Evolutionary conservation across 1,139 yeast genomes (phyloP).

Genomic region (Kurtzmaniella quercitrusa): DNA sequence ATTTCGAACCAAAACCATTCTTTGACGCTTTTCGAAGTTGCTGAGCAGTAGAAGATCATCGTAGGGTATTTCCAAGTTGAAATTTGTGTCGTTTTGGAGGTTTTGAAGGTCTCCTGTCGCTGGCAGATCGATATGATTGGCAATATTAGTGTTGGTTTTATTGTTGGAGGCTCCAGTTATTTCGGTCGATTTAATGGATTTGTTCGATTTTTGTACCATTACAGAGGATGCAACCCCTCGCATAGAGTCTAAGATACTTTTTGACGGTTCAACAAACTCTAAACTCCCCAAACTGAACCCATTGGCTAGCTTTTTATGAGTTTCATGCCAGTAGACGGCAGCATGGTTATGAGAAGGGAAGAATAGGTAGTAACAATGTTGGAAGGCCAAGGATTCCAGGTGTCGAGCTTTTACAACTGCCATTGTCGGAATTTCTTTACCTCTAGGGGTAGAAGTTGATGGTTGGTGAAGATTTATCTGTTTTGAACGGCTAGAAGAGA

Average conservation of each 20-base stretch:
- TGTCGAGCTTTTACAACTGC: constrained; percentile 45
- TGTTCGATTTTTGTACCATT: too few species aligned
- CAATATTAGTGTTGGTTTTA: too few species aligned
- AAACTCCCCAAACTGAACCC: constrained; percentile 42
- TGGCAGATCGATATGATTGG: too few species aligned
- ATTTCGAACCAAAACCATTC: constrained; percentile 32
- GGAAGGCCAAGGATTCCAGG: constrained; percentile 38
- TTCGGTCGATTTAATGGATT: too few species aligned
- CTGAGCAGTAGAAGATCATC: neutral
- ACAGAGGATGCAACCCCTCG: too few species aligned
- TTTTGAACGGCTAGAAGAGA: neutral
- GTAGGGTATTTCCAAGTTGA: constrained; percentile 7
- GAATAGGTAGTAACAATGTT: constrained; percentile 48
- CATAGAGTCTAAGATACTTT: neutral
- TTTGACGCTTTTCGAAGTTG: neutral
- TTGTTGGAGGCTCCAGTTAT: too few species aligned
- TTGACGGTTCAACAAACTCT: constrained; percentile 31
- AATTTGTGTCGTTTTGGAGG: constrained; percentile 4
- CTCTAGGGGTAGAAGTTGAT: neutral
- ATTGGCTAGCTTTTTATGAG: constrained; percentile 43
- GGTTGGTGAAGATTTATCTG: neutral
- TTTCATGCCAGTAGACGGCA: constrained; percentile 45
- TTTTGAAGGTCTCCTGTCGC: neutral
- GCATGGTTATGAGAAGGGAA: constrained; percentile 49
- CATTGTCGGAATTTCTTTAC: constrained; percentile 16